Evolutionary conservation across 495 filamentous ascomycete genomes (phyloP).

Genomic region (Cudoniella acicularis): DNA sequence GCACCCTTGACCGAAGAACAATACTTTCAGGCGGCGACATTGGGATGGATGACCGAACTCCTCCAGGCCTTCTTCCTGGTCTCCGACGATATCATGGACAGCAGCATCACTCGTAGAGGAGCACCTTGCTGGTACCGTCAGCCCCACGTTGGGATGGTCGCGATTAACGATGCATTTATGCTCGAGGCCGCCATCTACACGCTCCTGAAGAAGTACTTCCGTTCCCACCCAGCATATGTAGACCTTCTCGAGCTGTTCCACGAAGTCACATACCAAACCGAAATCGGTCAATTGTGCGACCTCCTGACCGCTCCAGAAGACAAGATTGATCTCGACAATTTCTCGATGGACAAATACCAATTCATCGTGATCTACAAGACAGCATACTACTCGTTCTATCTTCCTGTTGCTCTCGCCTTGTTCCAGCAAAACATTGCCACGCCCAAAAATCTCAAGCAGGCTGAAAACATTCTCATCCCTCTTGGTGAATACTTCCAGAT

Average conservation of each 20-base stretch:
- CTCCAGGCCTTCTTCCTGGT: conserved; percentile 99
- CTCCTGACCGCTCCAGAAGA: conserved; percentile 95
- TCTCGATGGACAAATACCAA: conserved; percentile 89
- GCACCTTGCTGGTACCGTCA: conserved; percentile 94
- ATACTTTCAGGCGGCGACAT: conserved; percentile 75
- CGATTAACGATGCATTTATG: conserved; percentile 98
- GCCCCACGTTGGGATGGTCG: conserved; percentile 82
- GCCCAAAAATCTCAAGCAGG: conserved; percentile 76
- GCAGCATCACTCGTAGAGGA: conserved; percentile 86
- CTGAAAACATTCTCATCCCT: conserved; percentile 91
- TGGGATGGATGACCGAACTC: conserved; percentile 96
- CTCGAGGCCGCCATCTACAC: conserved; percentile 87
- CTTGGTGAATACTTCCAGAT: conserved; percentile 99
- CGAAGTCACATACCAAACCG: conserved; percentile 87
- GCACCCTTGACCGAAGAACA: conserved; percentile 70
- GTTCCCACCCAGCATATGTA: conserved; percentile 76
- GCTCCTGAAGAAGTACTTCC: conserved; percentile 90
- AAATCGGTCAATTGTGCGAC: conserved; percentile 91
- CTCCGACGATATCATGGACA: conserved; percentile 98
- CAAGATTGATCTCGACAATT: conserved; percentile 83
- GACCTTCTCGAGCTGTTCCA: conserved; percentile 95
- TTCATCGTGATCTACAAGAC: conserved; percentile 99
- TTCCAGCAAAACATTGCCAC: conserved; percentile 78
- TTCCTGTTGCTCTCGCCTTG: conserved; percentile 89
- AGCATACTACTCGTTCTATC: conserved; percentile 97